Evolutionary conservation across 2,329 filamentous ascomycete species (phyloP), one percentile per base, ranked within the genome.

Genomic region (Sordariomycetes sp.): DNA sequence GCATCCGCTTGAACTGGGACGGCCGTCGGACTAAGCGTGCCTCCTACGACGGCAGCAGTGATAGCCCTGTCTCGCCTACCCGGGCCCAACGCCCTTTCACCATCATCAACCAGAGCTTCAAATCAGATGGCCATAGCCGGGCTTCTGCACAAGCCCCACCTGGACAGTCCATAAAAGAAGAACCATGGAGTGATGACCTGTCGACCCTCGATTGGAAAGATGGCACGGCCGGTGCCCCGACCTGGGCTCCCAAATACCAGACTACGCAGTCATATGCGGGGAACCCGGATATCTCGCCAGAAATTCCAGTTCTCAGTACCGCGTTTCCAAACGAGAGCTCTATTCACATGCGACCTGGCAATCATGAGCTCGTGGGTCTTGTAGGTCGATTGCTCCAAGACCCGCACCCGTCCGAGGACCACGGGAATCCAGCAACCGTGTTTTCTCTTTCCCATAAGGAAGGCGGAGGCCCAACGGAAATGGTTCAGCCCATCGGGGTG

Each of bases 1-100:
- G 83, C 65, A 88, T 93, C 64, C 81, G 87, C 35, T 74, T 93
- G 62, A 92, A 92, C 65, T 93, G 89, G 89, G 86, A 87, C 60
- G 88, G 88, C 4, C 80, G 88, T 59, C 61, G 63, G 52, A 60
- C 61, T 5, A 67, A 65, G 54, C 63, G 61, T 24, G 43, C 60
- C 10, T 59, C 60, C 7, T 59, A 60, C 37, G 58, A 56, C 51
- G 58, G 40, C 40, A 22, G 52, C 55, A 60, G 59, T 16, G 22
- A 52, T 20, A 55, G 50, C 6, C 35, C 58, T 10, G 61, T 61
- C 32, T 66, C 68, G 7, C 61, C 68, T 8, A 60, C 65, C 1
- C 59, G 66, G 22, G 66, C 66, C 34, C 65, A 68, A 51, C 67
- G 65, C 46, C 68, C 69, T 34, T 69, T 70, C 61, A 68, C 71